A percentile compares a stretch with the other conserved stretches of the same genome.
Conservation (phyloP, 306 rosid genomes). For the Vicia sativa region DNA sequence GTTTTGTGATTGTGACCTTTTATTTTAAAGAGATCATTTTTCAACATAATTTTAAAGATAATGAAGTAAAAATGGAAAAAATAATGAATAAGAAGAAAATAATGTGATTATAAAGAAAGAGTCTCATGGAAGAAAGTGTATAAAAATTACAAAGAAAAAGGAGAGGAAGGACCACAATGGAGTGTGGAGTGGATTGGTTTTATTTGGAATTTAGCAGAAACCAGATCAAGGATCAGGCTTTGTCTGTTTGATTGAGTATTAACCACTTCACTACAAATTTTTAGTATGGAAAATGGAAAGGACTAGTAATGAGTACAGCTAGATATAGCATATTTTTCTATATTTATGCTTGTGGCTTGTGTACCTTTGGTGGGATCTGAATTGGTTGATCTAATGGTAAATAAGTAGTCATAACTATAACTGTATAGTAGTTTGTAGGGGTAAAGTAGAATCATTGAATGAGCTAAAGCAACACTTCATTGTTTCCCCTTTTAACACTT, state of each 20-base stretch:
- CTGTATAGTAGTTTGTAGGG: neutral
- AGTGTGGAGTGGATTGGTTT: constrained; percentile 27
- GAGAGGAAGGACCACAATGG: constrained; percentile 26
- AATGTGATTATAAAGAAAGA: too few relatives aligned
- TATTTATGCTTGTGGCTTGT: neutral
- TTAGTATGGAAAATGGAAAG: constrained; percentile 19
- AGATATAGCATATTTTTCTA: constrained; percentile 12
- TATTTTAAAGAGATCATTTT: neutral
- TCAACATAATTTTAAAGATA: neutral
- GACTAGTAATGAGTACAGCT: constrained; percentile 29
- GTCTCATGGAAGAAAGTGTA: too few relatives aligned
- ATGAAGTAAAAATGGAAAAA: too few relatives aligned
- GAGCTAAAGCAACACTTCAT: neutral
- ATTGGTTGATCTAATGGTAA: constrained; percentile 3
- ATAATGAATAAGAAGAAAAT: too few relatives aligned
- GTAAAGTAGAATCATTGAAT: neutral
- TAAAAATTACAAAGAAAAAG: neutral
- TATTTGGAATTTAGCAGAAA: constrained; percentile 29
- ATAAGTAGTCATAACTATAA: neutral
- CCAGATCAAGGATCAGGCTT: constrained; percentile 7
- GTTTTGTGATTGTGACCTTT: constrained; percentile 30
- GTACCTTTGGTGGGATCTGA: constrained; percentile 35
- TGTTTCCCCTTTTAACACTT: neutral
- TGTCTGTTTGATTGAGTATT: constrained; percentile 34
- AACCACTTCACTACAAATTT: constrained; percentile 25